Base-by-base conservation (phyloP, 768 basidiomycete species). In the Leccinum longicurvipes region DNA sequence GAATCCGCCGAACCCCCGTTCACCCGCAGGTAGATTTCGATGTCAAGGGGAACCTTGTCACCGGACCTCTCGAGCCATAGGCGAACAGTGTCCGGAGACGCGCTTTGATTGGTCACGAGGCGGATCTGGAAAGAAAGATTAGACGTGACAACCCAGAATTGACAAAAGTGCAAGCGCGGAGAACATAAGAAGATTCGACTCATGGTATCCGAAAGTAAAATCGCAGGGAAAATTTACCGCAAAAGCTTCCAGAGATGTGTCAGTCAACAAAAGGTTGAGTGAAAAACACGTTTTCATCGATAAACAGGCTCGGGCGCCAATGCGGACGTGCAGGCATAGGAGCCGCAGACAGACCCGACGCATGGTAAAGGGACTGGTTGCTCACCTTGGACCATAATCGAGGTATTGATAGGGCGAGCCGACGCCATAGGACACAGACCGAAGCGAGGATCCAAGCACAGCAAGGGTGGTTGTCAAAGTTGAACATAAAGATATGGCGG, bases 31-130 rank as follows among this genome's bases (percentile, higher is more conserved):
- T 83, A 85, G 47, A 92, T 89, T 67, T 91, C 88, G 56, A 92
- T 88, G 67, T 91, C 90, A 9, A 92, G 78, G 6, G 89, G 85
- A 6, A 85, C 82, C 5, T 72, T 78, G 50, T 77, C 74, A 17
- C 90, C 90, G 12, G 90, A 87, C 25, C 89, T 84, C 67, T 91
- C 89, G 0, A 92, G 77, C 89, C 90, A 92, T 11, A 92, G 77
- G 8, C 90, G 85, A 48, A 92, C 81, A 6, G 85, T 89, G 64
- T 92, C 89, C 25, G 89, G 82, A 27, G 88, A 87, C 9, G 86
- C 76, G 39, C 81, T 76, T 57, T 84, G 85, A 27, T 81, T 85
- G 21, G 89, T 89, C 44, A 85, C 74, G 41, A 91, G 80, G 19
- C 87, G 86, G 62, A 91, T 88, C 87, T 88, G 67, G 42, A 63